These are phyloP conservation scores for Fusarium falciforme DNA, from an alignment of 2,329 filamentous ascomycete genomes.

Conservation along the genomic window DNA sequence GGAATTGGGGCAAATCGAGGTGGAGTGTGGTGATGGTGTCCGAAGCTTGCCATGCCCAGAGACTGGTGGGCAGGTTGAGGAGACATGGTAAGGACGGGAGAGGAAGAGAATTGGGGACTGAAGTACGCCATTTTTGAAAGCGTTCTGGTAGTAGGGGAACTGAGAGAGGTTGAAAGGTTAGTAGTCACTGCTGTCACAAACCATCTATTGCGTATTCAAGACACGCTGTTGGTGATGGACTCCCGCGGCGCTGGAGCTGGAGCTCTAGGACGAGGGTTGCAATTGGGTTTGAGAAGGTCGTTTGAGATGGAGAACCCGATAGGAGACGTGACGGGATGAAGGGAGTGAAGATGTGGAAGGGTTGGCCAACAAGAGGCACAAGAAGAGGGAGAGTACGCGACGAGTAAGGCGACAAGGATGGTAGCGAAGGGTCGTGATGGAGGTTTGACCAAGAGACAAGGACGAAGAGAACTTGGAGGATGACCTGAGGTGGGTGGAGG, in stretches of 20 bases:
- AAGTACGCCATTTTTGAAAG: conserved; percentile 56
- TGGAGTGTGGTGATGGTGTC: conserved; percentile 39
- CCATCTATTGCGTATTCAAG: conserved; percentile 40
- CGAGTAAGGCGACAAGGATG: neutral
- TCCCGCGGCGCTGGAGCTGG: conserved; percentile 11
- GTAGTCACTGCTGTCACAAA: conserved; percentile 49
- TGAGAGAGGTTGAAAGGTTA: conserved; percentile 42
- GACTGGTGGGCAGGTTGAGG: conserved; percentile 50
- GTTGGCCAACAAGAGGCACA: conserved; percentile 24
- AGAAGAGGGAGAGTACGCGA: conserved; percentile 5
- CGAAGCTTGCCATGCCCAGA: conserved; percentile 46
- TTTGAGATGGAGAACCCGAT: conserved; percentile 6
- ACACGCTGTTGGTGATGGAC: conserved; percentile 28
- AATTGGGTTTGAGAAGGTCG: neutral
- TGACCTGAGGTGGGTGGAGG: conserved; percentile 6
- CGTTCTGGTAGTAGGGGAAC: conserved; percentile 23
- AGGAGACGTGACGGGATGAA: conserved; percentile 5
- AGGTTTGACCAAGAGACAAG: conserved; percentile 8
- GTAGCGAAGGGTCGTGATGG: conserved; percentile 10
- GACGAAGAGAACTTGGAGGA: neutral
- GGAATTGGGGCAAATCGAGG: conserved; percentile 41
- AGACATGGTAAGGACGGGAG: conserved; percentile 57
- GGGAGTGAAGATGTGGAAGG: conserved; percentile 11
- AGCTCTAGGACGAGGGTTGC: conserved; percentile 7
- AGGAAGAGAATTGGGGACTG: conserved; percentile 55